phyloP scores from a whole-genome alignment of 2,329 filamentous ascomycete species.

The Mycosphaerella sp. region DNA sequence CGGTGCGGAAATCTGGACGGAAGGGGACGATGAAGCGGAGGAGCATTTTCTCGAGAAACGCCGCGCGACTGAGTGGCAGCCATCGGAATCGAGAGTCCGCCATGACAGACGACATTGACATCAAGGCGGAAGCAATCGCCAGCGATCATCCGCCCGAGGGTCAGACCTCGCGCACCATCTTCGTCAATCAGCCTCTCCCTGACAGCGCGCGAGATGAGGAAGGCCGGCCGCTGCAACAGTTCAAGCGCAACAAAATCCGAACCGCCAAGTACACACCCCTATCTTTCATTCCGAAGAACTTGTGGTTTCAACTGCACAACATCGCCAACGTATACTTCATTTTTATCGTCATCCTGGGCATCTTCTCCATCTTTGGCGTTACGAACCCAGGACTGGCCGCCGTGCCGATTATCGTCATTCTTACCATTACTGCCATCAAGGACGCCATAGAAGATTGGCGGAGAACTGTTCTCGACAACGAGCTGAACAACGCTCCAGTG shows the following conservation, averaged over 20 bases:
- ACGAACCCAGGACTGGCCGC: conserved; percentile 83
- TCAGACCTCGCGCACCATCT: conserved; percentile 55
- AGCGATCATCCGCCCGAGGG: conserved; percentile 29
- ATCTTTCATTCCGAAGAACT: conserved; percentile 91
- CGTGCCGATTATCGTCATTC: conserved; percentile 87
- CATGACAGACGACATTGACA: conserved; percentile 27
- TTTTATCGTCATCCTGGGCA: conserved; percentile 86
- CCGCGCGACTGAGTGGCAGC: conserved; percentile 25
- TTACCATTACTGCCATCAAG: conserved; percentile 82
- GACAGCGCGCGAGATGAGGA: conserved; percentile 70
- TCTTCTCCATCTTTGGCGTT: conserved; percentile 93
- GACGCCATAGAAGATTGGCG: conserved; percentile 95
- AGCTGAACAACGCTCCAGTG: conserved; percentile 92
- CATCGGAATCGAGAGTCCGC: conserved; percentile 39
- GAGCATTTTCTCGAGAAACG: conserved; percentile 66
- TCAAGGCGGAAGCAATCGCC: conserved; percentile 30
- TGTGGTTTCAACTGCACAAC: conserved; percentile 98
- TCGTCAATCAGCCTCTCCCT: conserved; percentile 81
- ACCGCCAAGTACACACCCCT: conserved; percentile 96
- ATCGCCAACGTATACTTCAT: conserved; percentile 98
- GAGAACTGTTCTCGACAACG: conserved; percentile 81
- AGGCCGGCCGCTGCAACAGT: conserved; percentile 63
- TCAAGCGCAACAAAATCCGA: conserved; percentile 89
- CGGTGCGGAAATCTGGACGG: conserved; percentile 72
- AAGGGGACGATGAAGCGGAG: conserved; percentile 72